Base-by-base conservation (phyloP, 2,329 filamentous ascomycete species). In the Neonectria hederae region DNA sequence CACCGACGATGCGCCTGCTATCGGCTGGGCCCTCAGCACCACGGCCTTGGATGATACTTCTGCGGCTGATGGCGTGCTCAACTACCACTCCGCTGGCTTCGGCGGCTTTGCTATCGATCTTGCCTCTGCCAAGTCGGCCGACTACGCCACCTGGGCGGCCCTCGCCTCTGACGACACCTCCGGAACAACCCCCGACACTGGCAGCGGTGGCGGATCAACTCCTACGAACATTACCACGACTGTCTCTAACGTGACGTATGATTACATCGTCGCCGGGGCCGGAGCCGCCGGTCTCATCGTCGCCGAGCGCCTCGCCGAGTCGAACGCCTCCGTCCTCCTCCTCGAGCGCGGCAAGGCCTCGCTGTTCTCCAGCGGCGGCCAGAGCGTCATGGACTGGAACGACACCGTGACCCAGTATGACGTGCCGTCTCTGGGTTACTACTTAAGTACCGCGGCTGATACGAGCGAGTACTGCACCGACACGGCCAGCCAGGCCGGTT, bases 401-500 rank as follows among this genome's bases (percentile, higher is more conserved):
- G 78, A 84, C 19, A 87, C 87, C 40, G 75, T 92, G 35, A 92
- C 90, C 7, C 88, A 90, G 53, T 92, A 92, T 70, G 90, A 92
- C 72, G 86, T 92, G 5, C 90, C 90, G 0, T 89, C 89, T 59
- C 85, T 92, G 63, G 91, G 88, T 76, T 92, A 92, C 75, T 82
- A 91, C 77, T 90, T 92, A 69, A 91, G 88, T 85, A 79, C 82
- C 4, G 84, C 90, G 72, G 88, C 86, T 10, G 81, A 82, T 4
- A 89, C 88, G 28, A 87, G 91, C 69, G 86, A 87, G 38, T 92
- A 90, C 77, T 84, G 83, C 51, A 69, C 70, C 2, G 90, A 92
- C 75, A 88, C 87, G n/a, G 89, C 90, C 66, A 87, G 90, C 71
- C 91, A 92, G 88, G 88, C 89, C 13, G 90, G 89, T 14, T 92